phyloP scores from a whole-genome alignment of 352 stramenopile genomes.

The Globisporangium iwayamae region DNA sequence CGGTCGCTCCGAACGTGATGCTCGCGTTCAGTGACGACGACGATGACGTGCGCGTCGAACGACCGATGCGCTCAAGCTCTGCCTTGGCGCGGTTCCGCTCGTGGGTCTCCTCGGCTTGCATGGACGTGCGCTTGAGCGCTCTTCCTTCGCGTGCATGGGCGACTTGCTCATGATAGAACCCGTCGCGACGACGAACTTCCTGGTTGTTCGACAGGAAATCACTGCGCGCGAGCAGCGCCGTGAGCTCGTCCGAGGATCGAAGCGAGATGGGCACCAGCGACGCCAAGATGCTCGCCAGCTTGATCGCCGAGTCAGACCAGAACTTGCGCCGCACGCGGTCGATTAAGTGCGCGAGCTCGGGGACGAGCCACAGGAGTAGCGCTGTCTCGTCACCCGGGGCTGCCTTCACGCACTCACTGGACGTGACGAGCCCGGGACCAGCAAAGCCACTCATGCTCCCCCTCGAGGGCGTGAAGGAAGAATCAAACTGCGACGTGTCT shows the following conservation, averaged over 20 bases:
- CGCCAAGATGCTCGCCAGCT: slow-evolving; percentile 62
- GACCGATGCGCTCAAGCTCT: slow-evolving; percentile 65
- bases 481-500: slow-evolving; percentile 69
- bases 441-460: slow-evolving; percentile 15
- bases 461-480: slow-evolving; percentile 62
- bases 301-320: slow-evolving; percentile 70
- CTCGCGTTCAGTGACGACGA: slow-evolving; percentile 6
- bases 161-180: slow-evolving; percentile 85
- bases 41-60: slow-evolving; percentile 46
- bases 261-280: slow-evolving; percentile 57
- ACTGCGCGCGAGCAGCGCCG: slow-evolving; percentile 39
- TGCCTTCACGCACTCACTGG: slow-evolving; percentile 57
- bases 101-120: slow-evolving; percentile 57
- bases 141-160: slow-evolving; percentile 72
- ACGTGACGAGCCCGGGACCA: slow-evolving; percentile 36
- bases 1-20: slow-evolving; percentile 19
- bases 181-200: slow-evolving; percentile 70
- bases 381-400: slow-evolving; percentile 73
- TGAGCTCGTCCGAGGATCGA: slow-evolving; percentile 66
- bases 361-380: slow-evolving; percentile 71
- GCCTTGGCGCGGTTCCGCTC: slow-evolving; percentile 58
- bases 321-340: slow-evolving; percentile 58
- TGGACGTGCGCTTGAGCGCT: slow-evolving; percentile 43
- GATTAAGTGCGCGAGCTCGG: slow-evolving; percentile 67
- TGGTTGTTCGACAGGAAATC: slow-evolving; percentile 73